Conservation (phyloP, 2,329 filamentous ascomycete species). For the Uncinocarpus reesii region DNA sequence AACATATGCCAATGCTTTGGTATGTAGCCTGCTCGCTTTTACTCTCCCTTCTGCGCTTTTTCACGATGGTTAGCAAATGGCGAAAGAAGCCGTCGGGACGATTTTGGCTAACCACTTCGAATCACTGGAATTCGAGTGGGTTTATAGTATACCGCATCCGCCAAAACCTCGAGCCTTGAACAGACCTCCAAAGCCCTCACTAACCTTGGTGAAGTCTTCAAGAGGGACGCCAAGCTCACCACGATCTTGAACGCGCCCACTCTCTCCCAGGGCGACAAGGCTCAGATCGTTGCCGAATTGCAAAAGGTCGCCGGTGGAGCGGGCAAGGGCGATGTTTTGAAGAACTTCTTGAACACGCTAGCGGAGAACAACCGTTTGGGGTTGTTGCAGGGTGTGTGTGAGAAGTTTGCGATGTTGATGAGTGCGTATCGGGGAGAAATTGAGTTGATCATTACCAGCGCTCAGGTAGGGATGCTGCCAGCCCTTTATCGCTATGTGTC, state of each 20-base stretch:
- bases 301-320: conserved; percentile 64
- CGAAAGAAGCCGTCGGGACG: neutral
- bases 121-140: neutral
- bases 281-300: conserved; percentile 74
- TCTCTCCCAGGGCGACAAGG: conserved; percentile 69
- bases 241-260: conserved; percentile 70
- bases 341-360: conserved; percentile 84
- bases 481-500: neutral
- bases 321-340: conserved; percentile 68
- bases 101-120: neutral
- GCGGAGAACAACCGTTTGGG: conserved; percentile 94
- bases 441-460: conserved; percentile 83
- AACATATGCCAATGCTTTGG: conserved; percentile 96
- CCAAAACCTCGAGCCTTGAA: conserved; percentile 79
- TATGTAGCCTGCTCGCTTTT: conserved; percentile 44
- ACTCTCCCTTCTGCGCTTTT: neutral
- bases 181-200: conserved; percentile 69
- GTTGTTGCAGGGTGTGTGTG: conserved; percentile 67
- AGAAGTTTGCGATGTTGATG: conserved; percentile 83
- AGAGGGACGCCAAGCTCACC: conserved; percentile 72
- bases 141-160: conserved; percentile 81
- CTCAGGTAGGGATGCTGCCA: conserved; percentile 53
- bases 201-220: conserved; percentile 59
- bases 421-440: conserved; percentile 84
- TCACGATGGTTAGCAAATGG: neutral